phyloP scores from a whole-genome alignment of 2,329 filamentous ascomycete genomes.

The Laburnicola sp. region DNA sequence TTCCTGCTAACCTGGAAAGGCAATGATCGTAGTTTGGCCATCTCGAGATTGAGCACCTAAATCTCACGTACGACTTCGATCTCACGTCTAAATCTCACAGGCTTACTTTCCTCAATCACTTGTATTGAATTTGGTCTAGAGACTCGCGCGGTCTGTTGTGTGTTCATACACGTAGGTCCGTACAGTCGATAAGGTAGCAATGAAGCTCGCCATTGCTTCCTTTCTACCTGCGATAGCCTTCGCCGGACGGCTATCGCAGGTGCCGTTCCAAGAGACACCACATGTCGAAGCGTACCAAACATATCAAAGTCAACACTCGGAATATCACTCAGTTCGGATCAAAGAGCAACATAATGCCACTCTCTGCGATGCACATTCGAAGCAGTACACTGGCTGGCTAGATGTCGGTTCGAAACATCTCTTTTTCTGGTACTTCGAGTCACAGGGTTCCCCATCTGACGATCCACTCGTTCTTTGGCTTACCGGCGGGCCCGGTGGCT shows the following conservation, averaged over 20 bases:
- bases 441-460: neutral
- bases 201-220: constrained; percentile 21
- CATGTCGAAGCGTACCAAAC: constrained; percentile 35
- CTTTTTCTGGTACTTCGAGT: constrained; percentile 3
- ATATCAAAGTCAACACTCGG: constrained; percentile 38
- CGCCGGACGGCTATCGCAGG: constrained; percentile 26
- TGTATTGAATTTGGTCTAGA: neutral
- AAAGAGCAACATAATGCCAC: constrained; percentile 38
- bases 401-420: constrained; percentile 40
- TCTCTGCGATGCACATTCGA: constrained; percentile 40
- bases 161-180: neutral
- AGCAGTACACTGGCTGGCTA: constrained; percentile 44
- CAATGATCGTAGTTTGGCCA: too few relatives aligned
- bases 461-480: constrained; percentile 1
- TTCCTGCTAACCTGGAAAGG: too few relatives aligned
- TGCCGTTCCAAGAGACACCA: constrained; percentile 34
- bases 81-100: too few relatives aligned
- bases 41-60: too few relatives aligned
- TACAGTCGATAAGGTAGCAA: constrained; percentile 7
- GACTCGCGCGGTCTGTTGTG: neutral
- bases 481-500: constrained; percentile 1
- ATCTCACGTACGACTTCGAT: too few relatives aligned
- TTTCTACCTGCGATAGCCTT: constrained; percentile 14
- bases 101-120: too few relatives aligned
- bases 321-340: constrained; percentile 40